These are phyloP conservation scores for Fusarium sp. DNA, from an alignment of 2,329 filamentous ascomycete species.

Conservation along the genomic window DNA sequence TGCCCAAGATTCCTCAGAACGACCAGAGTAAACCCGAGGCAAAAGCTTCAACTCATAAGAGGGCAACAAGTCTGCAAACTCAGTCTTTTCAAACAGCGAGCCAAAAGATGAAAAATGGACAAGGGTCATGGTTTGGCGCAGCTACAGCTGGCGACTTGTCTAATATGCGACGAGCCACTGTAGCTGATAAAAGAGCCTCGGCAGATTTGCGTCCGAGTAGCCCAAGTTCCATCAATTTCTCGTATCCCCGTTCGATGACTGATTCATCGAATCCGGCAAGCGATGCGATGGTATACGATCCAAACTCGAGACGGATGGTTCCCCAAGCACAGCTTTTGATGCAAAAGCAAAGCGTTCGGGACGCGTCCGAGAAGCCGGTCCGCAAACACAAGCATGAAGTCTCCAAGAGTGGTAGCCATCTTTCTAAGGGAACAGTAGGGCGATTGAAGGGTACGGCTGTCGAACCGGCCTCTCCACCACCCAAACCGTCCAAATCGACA, in stretches of 20 bases:
- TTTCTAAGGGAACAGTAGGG: constrained; percentile 65
- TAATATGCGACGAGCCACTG: constrained; percentile 59
- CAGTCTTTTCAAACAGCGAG: constrained; percentile 66
- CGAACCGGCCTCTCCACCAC: constrained; percentile 41
- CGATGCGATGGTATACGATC: constrained; percentile 68
- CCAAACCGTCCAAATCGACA: constrained; percentile 45
- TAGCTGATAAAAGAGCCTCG: constrained; percentile 50
- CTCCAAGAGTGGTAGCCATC: constrained; percentile 58
- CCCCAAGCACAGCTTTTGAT: constrained; percentile 58
- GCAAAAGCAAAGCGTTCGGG: constrained; percentile 56
- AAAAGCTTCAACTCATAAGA: constrained; percentile 51
- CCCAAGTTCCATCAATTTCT: constrained; percentile 69
- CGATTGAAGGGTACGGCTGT: constrained; percentile 63
- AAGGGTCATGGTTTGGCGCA: constrained; percentile 63
- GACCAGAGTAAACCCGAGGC: constrained; percentile 45
- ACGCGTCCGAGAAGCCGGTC: constrained; percentile 54
- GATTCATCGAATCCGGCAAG: constrained; percentile 55
- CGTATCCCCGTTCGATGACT: constrained; percentile 63
- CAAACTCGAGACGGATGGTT: constrained; percentile 74
- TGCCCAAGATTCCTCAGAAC: constrained; percentile 76
- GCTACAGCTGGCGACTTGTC: constrained; percentile 57
- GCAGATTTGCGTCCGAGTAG: constrained; percentile 56
- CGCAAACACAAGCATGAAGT: constrained; percentile 57
- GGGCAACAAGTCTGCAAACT: constrained; percentile 58
- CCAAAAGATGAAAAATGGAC: constrained; percentile 59